Conservation (phyloP, 192 early-diverging fungal species). For the Phycomyces blakesleeanus region DNA sequence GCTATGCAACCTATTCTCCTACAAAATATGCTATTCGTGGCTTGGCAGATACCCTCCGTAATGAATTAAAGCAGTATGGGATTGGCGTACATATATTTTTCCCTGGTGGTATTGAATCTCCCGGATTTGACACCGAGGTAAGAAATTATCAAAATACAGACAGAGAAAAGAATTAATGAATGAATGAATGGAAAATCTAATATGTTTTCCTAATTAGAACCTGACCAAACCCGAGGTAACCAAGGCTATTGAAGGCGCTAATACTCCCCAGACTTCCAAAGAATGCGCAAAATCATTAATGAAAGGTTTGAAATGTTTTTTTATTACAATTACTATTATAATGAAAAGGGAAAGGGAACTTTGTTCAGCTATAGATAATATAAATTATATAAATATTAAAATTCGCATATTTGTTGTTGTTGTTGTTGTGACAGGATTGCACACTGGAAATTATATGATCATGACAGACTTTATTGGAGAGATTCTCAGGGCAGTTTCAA, state of each 20-base stretch:
- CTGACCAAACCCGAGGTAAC: slow-evolving; percentile 69
- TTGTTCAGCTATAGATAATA: not conserved
- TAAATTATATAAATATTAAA: not conserved
- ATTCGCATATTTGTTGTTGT: not conserved
- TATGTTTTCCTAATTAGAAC: slow-evolving; percentile 40
- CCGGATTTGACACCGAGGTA: slow-evolving; percentile 66
- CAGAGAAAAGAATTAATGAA: too few relatives aligned
- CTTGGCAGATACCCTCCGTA: slow-evolving; percentile 63
- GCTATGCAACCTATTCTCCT: slow-evolving; percentile 62
- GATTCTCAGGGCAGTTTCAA: slow-evolving; percentile 17
- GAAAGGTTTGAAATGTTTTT: slow-evolving; percentile 31
- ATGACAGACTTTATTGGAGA: slow-evolving; percentile 30
- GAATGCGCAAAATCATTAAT: slow-evolving; percentile 55
- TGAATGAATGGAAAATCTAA: not conserved
- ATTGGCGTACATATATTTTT: slow-evolving; percentile 70
- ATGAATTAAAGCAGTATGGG: slow-evolving; percentile 58
- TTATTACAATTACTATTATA: slow-evolving; percentile 3
- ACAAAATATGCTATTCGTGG: slow-evolving; percentile 75
- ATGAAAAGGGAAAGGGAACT: not conserved
- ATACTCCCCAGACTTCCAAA: slow-evolving; percentile 54
- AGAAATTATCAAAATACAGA: not conserved
- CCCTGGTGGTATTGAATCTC: slow-evolving; percentile 66
- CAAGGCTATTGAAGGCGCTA: slow-evolving; percentile 64
- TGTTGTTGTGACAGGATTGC: slow-evolving; percentile 9
- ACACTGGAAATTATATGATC: slow-evolving; percentile 31